Evolutionary conservation across 768 basidiomycete species (phyloP).

Genomic region (Russula virescens): DNA sequence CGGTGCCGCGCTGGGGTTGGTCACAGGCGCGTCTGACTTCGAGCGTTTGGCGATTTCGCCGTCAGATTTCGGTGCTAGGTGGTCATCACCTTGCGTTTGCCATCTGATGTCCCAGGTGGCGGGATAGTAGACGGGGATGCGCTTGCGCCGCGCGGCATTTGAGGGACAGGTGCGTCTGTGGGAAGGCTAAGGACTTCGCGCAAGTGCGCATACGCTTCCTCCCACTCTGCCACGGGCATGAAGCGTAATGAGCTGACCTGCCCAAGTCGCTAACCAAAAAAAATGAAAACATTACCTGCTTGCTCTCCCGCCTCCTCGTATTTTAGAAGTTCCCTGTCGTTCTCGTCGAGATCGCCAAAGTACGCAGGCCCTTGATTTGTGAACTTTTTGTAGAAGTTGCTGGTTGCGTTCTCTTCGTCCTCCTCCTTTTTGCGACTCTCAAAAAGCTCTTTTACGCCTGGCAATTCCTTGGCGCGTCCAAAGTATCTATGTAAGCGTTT

Average conservation of each 20-base stretch:
- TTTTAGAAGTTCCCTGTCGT: slow-evolving; percentile 54
- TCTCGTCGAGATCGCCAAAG: too few species aligned
- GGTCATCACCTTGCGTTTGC: too few species aligned
- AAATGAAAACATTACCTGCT: slow-evolving; percentile 43
- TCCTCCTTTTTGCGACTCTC: slow-evolving; percentile 79
- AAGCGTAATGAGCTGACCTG: not conserved
- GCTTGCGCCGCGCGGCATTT: slow-evolving; percentile 40
- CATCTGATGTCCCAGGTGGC: too few species aligned
- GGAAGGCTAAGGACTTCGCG: too few species aligned
- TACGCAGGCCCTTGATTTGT: slow-evolving; percentile 82
- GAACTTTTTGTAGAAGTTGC: slow-evolving; percentile 81
- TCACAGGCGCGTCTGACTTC: too few species aligned
- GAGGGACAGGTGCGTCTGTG: slow-evolving; percentile 45
- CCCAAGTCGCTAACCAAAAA: too few species aligned
- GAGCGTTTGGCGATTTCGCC: too few species aligned
- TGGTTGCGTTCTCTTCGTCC: slow-evolving; percentile 78
- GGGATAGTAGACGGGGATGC: slow-evolving; percentile 27
- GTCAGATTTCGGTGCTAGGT: too few species aligned
- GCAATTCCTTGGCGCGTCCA: slow-evolving; percentile 92
- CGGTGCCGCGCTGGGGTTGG: slow-evolving; percentile 10
- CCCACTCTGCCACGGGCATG: not conserved
- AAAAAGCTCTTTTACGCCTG: slow-evolving; percentile 94
- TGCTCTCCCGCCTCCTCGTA: slow-evolving; percentile 70
- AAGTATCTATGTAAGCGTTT: slow-evolving; percentile 65
- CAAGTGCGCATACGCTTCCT: too few species aligned